Percentiles rank a stretch among this genome's conserved stretches.
Evolutionary conservation across 2,329 filamentous ascomycete genomes (phyloP).

Genomic region (Botryotinia convoluta): DNA sequence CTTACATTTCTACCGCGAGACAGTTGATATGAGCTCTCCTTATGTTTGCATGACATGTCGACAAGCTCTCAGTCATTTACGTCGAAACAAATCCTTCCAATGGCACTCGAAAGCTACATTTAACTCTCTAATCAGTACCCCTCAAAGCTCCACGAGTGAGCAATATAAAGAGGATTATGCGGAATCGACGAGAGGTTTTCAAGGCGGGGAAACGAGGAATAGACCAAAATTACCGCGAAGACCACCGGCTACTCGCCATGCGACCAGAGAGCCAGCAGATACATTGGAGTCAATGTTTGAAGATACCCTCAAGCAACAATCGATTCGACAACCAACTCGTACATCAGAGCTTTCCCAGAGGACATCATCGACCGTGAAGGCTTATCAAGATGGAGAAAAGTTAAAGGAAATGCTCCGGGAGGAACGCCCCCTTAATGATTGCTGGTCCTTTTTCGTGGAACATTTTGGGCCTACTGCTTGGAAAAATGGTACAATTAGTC

Average conservation of each 20-base stretch:
- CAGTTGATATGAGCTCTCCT: slow-evolving; percentile 31
- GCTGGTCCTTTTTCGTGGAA: slow-evolving; percentile 37
- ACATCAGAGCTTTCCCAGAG: slow-evolving; percentile 13
- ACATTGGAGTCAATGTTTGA: slow-evolving; percentile 38
- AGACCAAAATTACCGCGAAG: not conserved
- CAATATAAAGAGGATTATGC: slow-evolving; percentile 8
- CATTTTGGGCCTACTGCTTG: slow-evolving; percentile 35
- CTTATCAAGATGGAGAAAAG: slow-evolving; percentile 33
- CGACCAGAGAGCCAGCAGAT: slow-evolving; percentile 27
- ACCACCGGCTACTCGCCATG: not conserved
- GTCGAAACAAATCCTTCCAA: slow-evolving; percentile 24
- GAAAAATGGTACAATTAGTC: slow-evolving; percentile 21
- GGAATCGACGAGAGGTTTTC: not conserved
- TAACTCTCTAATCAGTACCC: slow-evolving; percentile 25
- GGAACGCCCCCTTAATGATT: slow-evolving; percentile 25
- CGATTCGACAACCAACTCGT: slow-evolving; percentile 1
- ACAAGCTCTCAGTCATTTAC: slow-evolving; percentile 27
- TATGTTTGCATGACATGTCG: slow-evolving; percentile 37
- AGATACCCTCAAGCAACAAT: slow-evolving; percentile 27
- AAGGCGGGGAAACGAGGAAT: not conserved
- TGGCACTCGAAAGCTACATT: slow-evolving; percentile 32
- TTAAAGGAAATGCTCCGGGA: slow-evolving; percentile 34
- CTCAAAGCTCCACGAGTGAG: slow-evolving; percentile 5
- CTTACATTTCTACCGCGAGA: not conserved
- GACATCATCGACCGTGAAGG: slow-evolving; percentile 25